Evolutionary conservation across 2,329 filamentous ascomycete genomes (phyloP).

Genomic region (Pestalotiopsis sp.): DNA sequence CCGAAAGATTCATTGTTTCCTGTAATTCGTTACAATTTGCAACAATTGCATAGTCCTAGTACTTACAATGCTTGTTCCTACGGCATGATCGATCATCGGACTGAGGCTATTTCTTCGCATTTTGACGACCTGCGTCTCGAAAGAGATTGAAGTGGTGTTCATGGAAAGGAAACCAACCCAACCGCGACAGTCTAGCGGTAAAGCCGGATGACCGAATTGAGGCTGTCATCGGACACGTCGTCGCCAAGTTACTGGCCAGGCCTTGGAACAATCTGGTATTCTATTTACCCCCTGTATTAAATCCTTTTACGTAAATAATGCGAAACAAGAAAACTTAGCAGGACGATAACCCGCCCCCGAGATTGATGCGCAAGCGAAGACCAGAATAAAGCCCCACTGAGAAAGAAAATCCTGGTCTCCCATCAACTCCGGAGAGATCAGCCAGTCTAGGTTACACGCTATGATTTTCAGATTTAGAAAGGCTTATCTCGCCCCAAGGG

Average conservation of each 20-base stretch:
- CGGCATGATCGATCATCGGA: no score
- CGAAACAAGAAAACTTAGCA: background rate
- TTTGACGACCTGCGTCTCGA: no score
- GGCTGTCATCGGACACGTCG: no score
- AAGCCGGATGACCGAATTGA: no score
- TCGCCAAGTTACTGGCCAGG: background rate
- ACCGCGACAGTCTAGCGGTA: no score
- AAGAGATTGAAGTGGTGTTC: no score
- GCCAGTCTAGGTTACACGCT: background rate
- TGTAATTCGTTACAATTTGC: no score
- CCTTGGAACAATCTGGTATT: background rate
- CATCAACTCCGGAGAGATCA: background rate
- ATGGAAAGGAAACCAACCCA: no score
- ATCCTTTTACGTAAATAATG: background rate
- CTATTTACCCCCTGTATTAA: background rate
- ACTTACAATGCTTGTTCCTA: no score
- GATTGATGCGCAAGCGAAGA: background rate
- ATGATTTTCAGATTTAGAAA: background rate
- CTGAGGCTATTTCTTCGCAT: no score
- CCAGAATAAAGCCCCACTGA: background rate
- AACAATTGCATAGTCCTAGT: no score
- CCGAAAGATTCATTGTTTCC: no score
- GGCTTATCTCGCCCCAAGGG: background rate
- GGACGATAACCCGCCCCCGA: background rate
- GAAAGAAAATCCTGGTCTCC: background rate